Conservation (phyloP, 768 basidiomycete species). For the Ephemerocybe angulata region DNA sequence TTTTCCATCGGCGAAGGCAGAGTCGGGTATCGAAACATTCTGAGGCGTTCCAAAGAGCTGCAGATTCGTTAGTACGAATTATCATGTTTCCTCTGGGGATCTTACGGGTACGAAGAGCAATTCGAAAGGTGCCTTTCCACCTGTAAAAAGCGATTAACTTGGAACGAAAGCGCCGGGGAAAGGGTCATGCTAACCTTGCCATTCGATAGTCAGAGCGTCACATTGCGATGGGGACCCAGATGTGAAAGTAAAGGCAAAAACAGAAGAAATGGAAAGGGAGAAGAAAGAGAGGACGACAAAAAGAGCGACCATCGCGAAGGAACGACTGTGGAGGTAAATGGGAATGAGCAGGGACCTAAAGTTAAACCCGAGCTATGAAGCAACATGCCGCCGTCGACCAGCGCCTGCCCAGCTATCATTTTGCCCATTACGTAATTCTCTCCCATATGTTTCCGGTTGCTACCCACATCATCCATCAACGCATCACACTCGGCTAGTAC, state of each 20-base stretch:
- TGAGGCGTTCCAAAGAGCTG: conserved; percentile 53
- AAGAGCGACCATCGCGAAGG: conserved; percentile 20
- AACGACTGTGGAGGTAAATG: too few species aligned
- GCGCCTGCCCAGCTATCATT: too few species aligned
- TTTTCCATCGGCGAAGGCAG: conserved; percentile 50
- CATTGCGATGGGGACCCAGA: conserved; percentile 50
- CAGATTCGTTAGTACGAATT: conserved; percentile 3
- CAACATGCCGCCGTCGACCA: too few species aligned
- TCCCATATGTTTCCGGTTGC: background rate
- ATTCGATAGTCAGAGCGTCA: conserved; percentile 55
- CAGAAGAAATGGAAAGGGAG: conserved; percentile 11
- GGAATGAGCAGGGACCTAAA: background rate
- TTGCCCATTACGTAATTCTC: background rate
- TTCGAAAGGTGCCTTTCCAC: conserved; percentile 54
- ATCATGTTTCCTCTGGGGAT: conserved; percentile 9
- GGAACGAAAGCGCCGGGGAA: conserved; percentile 1
- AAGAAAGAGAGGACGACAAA: conserved; percentile 20
- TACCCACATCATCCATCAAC: background rate
- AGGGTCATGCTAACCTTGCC: conserved; percentile 47
- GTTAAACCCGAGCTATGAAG: too few species aligned
- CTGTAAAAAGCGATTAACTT: conserved; percentile 30
- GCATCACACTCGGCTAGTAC: background rate
- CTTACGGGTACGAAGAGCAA: conserved; percentile 51
- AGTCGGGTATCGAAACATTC: conserved; percentile 51
- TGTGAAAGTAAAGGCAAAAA: conserved; percentile 45